Base-by-base conservation (phyloP, 2,329 filamentous ascomycete genomes). In the Emmonsia crescens region DNA sequence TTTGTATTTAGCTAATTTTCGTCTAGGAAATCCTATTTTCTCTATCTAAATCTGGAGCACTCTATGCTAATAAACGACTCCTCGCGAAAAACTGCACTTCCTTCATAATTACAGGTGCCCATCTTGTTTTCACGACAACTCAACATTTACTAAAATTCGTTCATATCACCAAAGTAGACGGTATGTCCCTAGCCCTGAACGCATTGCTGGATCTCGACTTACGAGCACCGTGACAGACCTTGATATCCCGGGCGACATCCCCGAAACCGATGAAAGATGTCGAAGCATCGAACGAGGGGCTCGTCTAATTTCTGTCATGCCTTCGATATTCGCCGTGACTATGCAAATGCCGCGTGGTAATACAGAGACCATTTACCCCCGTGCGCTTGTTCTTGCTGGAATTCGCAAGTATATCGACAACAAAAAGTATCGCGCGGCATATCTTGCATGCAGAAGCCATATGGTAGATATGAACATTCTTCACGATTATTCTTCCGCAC, bases 391-490 rank as follows among this genome's bases (percentile, higher is more conserved):
- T 0, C 80, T 99, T 57, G 91, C 91, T 1, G 92, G 91, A 31
- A 95, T 99, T 61, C 85, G 94, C 56, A 83, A 84, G 57, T 85
- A 89, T 59, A 89, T 99, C 59, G 88, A 91, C 60, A 79, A 83
- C 38, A 89, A 89, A 72, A 85, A 94, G 68, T 99, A 96, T 70
- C 84, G 83, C 57, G 85, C 84, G 59, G 94, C 94, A 0, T 99
- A 96, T 72, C 79, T 89, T 27, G 87, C 91, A 64, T 97, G 94
- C 72, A 86, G 94, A 58, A 93, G 87, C 27, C 95, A 99, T 72
- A 85, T 95, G 67, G 94, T 99, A 0, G 94, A 99, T 70, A 92
- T 97, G 88, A 99, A 99, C 70, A 93, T 99, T 64, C 79, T 99
- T 2, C 93, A 96, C 70, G 94, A 99, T 70, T 90, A 97, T 75